These are phyloP conservation scores for Chlorella sp. DNA, from an alignment of 139 green algal genomes.

Conservation along the genomic window DNA sequence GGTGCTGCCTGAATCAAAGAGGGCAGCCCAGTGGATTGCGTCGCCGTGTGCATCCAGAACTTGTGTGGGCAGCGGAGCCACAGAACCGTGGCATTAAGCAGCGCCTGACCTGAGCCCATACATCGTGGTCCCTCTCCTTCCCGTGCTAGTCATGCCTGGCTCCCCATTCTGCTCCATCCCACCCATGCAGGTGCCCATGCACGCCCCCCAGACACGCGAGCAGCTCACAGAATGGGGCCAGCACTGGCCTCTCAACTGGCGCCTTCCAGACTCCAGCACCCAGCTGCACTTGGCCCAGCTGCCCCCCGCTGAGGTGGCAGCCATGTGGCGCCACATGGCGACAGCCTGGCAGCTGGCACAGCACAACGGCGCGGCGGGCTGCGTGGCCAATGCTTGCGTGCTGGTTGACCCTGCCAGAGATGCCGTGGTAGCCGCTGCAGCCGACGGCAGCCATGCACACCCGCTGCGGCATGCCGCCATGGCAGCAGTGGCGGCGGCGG, in stretches of 20 bases:
- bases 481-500: constrained; percentile 68
- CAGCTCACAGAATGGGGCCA: constrained; percentile 69
- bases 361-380: background rate
- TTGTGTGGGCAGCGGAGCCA: background rate
- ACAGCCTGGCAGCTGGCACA: constrained; percentile 41
- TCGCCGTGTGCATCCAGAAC: background rate
- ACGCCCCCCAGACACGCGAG: constrained; percentile 57
- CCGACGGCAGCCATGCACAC: constrained; percentile 41
- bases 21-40: background rate
- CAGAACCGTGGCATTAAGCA: no score
- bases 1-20: no score
- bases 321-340: constrained; percentile 64
- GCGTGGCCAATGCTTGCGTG: constrained; percentile 65
- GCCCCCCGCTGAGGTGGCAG: background rate
- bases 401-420: constrained; percentile 68
- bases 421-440: constrained; percentile 21
- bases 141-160: background rate
- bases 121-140: background rate
- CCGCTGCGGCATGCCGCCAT: constrained; percentile 87
- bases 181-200: constrained; percentile 47
- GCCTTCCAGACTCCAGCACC: constrained; percentile 46
- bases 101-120: no score
- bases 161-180: no score
- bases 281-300: background rate
- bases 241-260: constrained; percentile 82